phyloP scores from a whole-genome alignment of 2,329 filamentous ascomycete species.

The Monosporascus cannonballus region DNA sequence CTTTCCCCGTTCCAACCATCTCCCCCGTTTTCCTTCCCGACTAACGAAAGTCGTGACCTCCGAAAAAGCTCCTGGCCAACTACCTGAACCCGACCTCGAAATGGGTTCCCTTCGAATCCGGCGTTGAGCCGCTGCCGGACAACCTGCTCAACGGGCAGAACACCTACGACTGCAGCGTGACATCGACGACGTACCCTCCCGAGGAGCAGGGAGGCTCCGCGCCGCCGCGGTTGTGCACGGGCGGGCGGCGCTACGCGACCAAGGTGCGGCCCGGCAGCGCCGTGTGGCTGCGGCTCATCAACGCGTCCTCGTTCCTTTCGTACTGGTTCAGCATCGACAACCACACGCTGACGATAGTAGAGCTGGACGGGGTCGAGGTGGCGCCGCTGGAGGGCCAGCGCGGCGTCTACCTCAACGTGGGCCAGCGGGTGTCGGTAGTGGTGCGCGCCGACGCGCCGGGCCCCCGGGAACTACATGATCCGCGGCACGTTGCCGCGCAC shows the following conservation, averaged over 20 bases:
- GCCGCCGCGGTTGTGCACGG: slow-evolving; percentile 18
- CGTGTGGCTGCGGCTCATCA: slow-evolving; percentile 33
- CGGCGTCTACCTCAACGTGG: slow-evolving; percentile 33
- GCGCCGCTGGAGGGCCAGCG: slow-evolving; percentile 23
- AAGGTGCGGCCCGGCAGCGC: slow-evolving; percentile 20
- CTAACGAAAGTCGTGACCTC: too few species aligned
- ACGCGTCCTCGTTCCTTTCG: slow-evolving; percentile 31
- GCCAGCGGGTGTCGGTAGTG: slow-evolving; percentile 33
- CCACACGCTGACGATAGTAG: slow-evolving; percentile 31
- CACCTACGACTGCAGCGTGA: slow-evolving; percentile 27
- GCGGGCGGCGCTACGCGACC: slow-evolving; percentile 26
- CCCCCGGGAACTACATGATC: slow-evolving; percentile 27
- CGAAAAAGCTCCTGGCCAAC: slow-evolving; percentile 20
- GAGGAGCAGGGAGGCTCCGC: background rate
- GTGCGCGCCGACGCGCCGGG: slow-evolving; percentile 24
- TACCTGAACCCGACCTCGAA: slow-evolving; percentile 27
- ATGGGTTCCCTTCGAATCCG: slow-evolving; percentile 28
- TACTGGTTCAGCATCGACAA: slow-evolving; percentile 34
- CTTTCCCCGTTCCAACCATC: background rate
- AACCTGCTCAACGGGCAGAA: slow-evolving; percentile 35
- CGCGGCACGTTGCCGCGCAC: slow-evolving; percentile 28
- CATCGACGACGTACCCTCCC: slow-evolving; percentile 21
- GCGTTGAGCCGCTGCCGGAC: slow-evolving; percentile 34
- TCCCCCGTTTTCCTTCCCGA: background rate
- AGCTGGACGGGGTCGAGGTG: slow-evolving; percentile 35